A percentile compares a stretch with the other conserved stretches of the same genome.
These are phyloP conservation scores for Leccinum boreale DNA, from an alignment of 768 basidiomycete species.

Conservation along the genomic window DNA sequence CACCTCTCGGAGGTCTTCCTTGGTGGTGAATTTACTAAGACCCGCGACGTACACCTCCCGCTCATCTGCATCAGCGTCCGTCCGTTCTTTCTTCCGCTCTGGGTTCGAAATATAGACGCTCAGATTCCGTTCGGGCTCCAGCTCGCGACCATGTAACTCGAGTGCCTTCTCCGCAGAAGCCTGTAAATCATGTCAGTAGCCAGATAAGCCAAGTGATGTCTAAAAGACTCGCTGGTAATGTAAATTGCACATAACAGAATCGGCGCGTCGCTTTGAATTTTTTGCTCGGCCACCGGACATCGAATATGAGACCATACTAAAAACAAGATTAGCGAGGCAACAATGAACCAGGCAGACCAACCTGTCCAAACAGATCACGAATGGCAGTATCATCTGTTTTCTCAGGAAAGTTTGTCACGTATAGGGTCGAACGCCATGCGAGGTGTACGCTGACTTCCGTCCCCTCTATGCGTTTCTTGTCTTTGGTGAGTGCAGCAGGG, in stretches of 20 bases:
- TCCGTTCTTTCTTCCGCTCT: conserved; percentile 82
- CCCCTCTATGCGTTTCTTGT: conserved; percentile 81
- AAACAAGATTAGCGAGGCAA: conserved; percentile 2
- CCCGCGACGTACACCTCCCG: conserved; percentile 88
- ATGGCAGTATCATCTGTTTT: conserved; percentile 73
- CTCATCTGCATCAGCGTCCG: conserved; percentile 81
- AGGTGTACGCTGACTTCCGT: conserved; percentile 82
- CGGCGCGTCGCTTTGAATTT: conserved; percentile 89
- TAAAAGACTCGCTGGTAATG: conserved; percentile 63
- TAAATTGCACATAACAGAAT: conserved; percentile 94
- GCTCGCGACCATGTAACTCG: conserved; percentile 73
- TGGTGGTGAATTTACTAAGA: conserved; percentile 72
- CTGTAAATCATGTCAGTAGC: conserved; percentile 32
- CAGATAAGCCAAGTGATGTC: background rate
- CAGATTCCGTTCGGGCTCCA: conserved; percentile 64
- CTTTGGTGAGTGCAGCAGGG: conserved; percentile 86
- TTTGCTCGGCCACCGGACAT: conserved; percentile 97
- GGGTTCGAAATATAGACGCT: conserved; percentile 90
- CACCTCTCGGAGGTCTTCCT: conserved; percentile 72
- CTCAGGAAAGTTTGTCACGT: conserved; percentile 95
- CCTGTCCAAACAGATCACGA: conserved; percentile 74
- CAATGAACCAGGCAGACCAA: conserved; percentile 30
- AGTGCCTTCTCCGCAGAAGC: conserved; percentile 70
- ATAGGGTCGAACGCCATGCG: conserved; percentile 92
- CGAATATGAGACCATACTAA: conserved; percentile 88